Base-by-base conservation (phyloP, 495 filamentous ascomycete genomes). In the Xanthoparmelia taractica region DNA sequence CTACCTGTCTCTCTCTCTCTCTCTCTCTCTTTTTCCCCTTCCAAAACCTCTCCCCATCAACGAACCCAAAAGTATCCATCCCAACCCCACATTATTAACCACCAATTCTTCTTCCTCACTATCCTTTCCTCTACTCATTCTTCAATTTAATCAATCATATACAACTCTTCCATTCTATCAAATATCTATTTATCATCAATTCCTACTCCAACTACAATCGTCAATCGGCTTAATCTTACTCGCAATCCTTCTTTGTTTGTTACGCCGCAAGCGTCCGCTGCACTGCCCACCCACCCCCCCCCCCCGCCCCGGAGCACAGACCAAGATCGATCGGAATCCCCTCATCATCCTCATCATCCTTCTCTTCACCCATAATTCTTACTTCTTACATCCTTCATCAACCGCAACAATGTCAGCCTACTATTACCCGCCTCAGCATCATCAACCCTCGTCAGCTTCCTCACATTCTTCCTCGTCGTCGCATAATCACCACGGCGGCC, bases 401-500 rank as follows among this genome's bases (percentile, higher is more conserved):
- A 41, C 55, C 33, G 60, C 43, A 45, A 87, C 73, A 74, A 92
- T 93, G 88, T 90, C 91, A 73, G 82, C 84, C 70, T 91, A 87
- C 76, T 89, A 84, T 78, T 86, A 87, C 75, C 77, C 81, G 61
- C 84, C 78, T 64, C 76, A 78, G 68, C 79, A 84, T 68, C 83
- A 84, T 66, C 85, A 87, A 65, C 86, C 81, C 74, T 66, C 81
- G 75, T 70, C 77, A 72, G 64, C 73, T 78, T 80, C 70, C 73
- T 81, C 73, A 78, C 72, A 80, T 69, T 70, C 79, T 75, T 67
- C 72, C 43, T 81, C 85, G 74, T 68, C 72, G 52, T 81, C 85
- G 59, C 84, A 88, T 74, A 86, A 82, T 73, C 88, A 94, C 75
- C 90, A 95, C 77, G 86, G 85, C 73, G 86, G 89, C 65, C 89